Conservation (phyloP, 306 rosid species). For the Cucurbita moschata region DNA sequence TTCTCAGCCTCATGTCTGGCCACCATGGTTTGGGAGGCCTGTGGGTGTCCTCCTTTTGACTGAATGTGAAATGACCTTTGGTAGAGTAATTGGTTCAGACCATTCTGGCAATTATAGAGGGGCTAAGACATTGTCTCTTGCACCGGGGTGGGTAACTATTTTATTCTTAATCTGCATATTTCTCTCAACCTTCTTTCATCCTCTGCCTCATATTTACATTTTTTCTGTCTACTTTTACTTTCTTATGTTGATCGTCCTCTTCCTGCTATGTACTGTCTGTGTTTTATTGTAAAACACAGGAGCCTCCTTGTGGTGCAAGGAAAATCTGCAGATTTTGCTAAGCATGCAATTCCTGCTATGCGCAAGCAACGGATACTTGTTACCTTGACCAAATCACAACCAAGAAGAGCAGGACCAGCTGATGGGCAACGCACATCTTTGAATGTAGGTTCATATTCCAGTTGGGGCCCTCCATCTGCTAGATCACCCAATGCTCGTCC, state of each 20-base stretch:
- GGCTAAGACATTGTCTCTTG: conserved; percentile 47
- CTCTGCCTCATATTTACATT: background rate
- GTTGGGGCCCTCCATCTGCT: conserved; percentile 55
- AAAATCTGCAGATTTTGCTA: conserved; percentile 55
- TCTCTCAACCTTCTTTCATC: background rate
- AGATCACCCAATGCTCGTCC: conserved; percentile 67
- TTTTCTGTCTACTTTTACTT: background rate
- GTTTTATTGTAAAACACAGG: conserved; percentile 23
- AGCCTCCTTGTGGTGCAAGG: conserved; percentile 66
- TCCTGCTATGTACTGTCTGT: background rate
- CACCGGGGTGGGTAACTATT: conserved; percentile 87
- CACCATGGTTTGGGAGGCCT: conserved; percentile 81
- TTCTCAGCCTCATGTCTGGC: conserved; percentile 72
- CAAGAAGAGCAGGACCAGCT: conserved; percentile 29
- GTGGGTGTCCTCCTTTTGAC: conserved; percentile 54
- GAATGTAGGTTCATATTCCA: conserved; percentile 23
- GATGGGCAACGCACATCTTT: conserved; percentile 44
- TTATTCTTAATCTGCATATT: background rate
- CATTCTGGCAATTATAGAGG: conserved; percentile 85
- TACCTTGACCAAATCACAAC: conserved; percentile 61
- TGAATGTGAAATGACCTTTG: conserved; percentile 83
- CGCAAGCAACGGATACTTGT: conserved; percentile 69
- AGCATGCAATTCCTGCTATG: conserved; percentile 65
- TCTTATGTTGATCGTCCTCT: background rate
- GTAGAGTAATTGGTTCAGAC: conserved; percentile 40